Evolutionary conservation across 495 filamentous ascomycete genomes (phyloP).

Genomic region (Clohesyomyces aquaticus): DNA sequence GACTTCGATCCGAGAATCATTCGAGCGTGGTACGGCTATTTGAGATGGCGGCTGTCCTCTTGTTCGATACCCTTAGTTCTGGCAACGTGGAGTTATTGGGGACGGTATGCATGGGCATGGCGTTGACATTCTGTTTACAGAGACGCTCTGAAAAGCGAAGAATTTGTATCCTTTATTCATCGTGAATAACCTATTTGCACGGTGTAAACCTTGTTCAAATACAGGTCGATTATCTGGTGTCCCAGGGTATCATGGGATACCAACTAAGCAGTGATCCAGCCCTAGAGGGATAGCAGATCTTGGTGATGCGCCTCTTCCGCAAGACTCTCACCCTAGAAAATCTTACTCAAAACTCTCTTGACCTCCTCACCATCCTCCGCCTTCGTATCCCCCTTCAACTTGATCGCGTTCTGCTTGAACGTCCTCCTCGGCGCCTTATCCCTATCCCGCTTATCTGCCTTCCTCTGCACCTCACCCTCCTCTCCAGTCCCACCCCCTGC

Average conservation of each 20-base stretch:
- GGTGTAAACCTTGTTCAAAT: too few species aligned
- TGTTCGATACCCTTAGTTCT: neutral
- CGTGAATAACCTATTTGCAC: too few species aligned
- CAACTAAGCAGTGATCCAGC: too few species aligned
- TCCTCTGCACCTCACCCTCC: conserved; percentile 37
- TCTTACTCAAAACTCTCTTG: conserved; percentile 77
- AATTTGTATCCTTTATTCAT: too few species aligned
- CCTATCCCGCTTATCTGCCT: too few species aligned
- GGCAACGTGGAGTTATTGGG: neutral
- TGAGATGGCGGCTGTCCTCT: conserved; percentile 44
- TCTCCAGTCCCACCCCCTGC: conserved; percentile 53
- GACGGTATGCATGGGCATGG: neutral
- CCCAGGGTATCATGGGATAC: too few species aligned
- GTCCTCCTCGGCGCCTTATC: conserved; percentile 54
- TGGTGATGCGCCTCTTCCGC: too few species aligned
- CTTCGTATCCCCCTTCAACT: conserved; percentile 54
- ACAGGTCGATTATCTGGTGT: too few species aligned
- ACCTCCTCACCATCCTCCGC: conserved; percentile 66
- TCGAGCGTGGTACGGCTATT: conserved; percentile 93
- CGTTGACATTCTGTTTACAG: too few species aligned
- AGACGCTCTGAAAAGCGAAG: too few species aligned
- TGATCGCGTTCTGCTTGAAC: conserved; percentile 75
- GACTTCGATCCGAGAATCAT: conserved; percentile 93
- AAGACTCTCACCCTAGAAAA: too few species aligned
- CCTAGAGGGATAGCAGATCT: too few species aligned